phyloP scores from a whole-genome alignment of 2,329 filamentous ascomycete species.

The Microsporum audouinii region DNA sequence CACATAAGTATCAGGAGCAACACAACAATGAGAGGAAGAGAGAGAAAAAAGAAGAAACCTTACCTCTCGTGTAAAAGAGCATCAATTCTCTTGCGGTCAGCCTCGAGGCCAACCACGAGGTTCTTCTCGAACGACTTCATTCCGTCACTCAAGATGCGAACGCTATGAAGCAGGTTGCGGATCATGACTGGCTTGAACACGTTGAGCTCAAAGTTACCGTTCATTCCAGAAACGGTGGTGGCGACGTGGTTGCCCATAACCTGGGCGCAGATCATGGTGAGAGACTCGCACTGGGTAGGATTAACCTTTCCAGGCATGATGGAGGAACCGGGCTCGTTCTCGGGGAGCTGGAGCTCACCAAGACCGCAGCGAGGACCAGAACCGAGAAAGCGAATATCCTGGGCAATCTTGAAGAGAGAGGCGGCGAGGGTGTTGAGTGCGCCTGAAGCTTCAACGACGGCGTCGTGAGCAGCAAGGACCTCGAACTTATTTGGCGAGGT shows the following conservation, averaged over 20 bases:
- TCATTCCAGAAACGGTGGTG: conserved; percentile 86
- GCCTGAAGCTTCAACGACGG: conserved; percentile 86
- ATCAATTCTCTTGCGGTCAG: conserved; percentile 85
- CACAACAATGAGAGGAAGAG: conserved; percentile 20
- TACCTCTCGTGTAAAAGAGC: conserved; percentile 90
- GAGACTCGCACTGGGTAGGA: conserved; percentile 91
- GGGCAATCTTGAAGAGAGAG: conserved; percentile 94
- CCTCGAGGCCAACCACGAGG: conserved; percentile 73
- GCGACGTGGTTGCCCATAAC: conserved; percentile 97
- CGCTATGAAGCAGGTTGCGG: conserved; percentile 85
- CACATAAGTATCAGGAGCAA: conserved; percentile 7
- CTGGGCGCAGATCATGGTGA: conserved; percentile 96
- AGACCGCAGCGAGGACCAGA: conserved; percentile 92
- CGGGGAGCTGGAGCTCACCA: conserved; percentile 81
- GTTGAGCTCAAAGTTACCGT: conserved; percentile 97
- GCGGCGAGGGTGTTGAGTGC: conserved; percentile 83
- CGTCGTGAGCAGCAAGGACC: conserved; percentile 88
- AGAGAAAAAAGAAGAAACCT: conserved; percentile 17
- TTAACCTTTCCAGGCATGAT: conserved; percentile 99
- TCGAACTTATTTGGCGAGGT: conserved; percentile 99
- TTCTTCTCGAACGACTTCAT: conserved; percentile 96
- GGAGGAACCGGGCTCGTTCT: conserved; percentile 94
- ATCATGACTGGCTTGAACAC: conserved; percentile 98
- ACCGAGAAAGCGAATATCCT: conserved; percentile 94
- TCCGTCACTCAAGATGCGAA: conserved; percentile 74